Conservation (phyloP, 1,284 basidiomycete genomes). For the Ceratobasidium sp. region DNA sequence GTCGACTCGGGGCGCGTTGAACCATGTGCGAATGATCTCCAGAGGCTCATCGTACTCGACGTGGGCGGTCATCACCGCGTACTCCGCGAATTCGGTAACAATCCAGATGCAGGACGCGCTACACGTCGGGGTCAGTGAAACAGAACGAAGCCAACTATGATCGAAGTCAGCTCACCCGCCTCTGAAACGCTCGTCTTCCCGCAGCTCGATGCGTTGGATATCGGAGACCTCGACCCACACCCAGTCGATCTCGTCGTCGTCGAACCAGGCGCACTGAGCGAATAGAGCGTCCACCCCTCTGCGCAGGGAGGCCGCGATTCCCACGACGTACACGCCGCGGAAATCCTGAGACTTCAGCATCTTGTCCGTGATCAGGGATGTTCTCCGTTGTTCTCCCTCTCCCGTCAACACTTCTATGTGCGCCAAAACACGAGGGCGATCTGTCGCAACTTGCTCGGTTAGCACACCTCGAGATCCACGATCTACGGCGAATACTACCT, state of each 20-base stretch:
- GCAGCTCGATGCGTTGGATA: not conserved
- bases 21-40: not conserved
- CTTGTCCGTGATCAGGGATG: not conserved
- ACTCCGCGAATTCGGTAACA: constrained; percentile 13
- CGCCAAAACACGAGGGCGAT: not conserved
- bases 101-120: constrained; percentile 10
- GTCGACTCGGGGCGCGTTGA: not conserved
- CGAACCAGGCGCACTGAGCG: constrained; percentile 21
- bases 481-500: too few species aligned
- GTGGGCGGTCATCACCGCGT: constrained; percentile 6
- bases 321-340: not conserved
- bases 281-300: not conserved
- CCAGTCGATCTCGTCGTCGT: constrained; percentile 30
- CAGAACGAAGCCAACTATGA: not conserved
- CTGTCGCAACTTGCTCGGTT: not conserved
- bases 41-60: not conserved
- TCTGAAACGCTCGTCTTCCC: constrained; percentile 8
- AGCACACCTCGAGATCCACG: too few species aligned
- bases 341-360: not conserved
- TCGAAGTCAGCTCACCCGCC: constrained; percentile 1
- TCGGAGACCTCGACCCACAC: constrained; percentile 16
- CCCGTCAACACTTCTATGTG: not conserved
- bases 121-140: not conserved
- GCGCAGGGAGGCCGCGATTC: not conserved
- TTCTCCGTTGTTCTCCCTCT: too few species aligned